Evolutionary conservation across 2,329 filamentous ascomycete species (phyloP).

Genomic region (Camptophora hylomeconis): DNA sequence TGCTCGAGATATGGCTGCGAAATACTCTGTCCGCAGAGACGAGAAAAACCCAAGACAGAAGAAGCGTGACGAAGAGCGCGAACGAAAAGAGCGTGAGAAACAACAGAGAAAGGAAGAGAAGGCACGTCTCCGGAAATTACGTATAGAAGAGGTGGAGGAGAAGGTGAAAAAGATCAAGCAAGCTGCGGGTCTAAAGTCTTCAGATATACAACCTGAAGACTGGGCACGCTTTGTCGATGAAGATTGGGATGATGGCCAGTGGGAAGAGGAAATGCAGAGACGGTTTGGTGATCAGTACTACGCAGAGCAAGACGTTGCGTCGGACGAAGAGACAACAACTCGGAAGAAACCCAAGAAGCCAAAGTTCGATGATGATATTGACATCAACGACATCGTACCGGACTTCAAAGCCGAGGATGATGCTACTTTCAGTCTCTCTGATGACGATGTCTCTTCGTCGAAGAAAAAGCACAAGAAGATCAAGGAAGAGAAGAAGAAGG

Average conservation of each 20-base stretch:
- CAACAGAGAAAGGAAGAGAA: slow-evolving; percentile 65
- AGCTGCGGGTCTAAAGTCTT: slow-evolving; percentile 62
- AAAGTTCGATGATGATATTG: slow-evolving; percentile 92
- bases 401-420: slow-evolving; percentile 41
- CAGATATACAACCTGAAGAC: slow-evolving; percentile 55
- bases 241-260: slow-evolving; percentile 76
- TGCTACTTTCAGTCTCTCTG: slow-evolving; percentile 44
- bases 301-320: slow-evolving; percentile 47
- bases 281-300: slow-evolving; percentile 90
- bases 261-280: slow-evolving; percentile 82
- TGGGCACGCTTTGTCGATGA: slow-evolving; percentile 77
- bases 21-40: slow-evolving; percentile 74
- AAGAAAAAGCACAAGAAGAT: slow-evolving; percentile 37
- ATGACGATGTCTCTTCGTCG: slow-evolving; percentile 35
- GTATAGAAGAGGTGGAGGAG: slow-evolving; percentile 77
- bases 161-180: slow-evolving; percentile 82
- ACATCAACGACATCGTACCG: slow-evolving; percentile 88
- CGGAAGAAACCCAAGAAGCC: slow-evolving; percentile 52
- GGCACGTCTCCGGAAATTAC: slow-evolving; percentile 70
- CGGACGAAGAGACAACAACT: slow-evolving; percentile 58
- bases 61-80: slow-evolving; percentile 63
- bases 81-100: slow-evolving; percentile 67
- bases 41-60: slow-evolving; percentile 65
- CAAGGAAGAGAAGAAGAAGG: slow-evolving; percentile 48
- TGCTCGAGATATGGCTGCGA: slow-evolving; percentile 69